Evolutionary conservation across 768 basidiomycete genomes (phyloP), one percentile per base, ranked within the genome.

Genomic region (Suillus variegatus): DNA sequence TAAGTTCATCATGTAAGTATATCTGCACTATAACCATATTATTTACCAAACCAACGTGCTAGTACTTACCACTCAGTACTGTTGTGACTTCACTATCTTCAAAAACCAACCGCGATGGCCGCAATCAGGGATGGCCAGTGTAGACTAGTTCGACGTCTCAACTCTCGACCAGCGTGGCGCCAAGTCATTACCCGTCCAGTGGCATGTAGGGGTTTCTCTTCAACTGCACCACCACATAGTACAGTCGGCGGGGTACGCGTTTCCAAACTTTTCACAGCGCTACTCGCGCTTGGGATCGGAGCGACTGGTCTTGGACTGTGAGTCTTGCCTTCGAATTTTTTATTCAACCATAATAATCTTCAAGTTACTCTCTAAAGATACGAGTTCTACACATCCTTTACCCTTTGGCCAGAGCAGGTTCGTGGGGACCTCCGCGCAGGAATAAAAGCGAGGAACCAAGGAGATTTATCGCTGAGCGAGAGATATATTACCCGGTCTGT

Each of bases 371-470:
- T 47, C 44, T 38, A 55, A 67, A 88, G 88, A 32, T 86, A 85
- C 69, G 80, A 85, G n/a, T 78, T 88, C 52, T 89, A 86, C 71
- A 74, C 75, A 8, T 79, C 82, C 13, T 78, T 90, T 75, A 86
- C 85, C 0, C 80, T 88, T 66, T 93, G 90, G 90, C 91, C 91
- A 2, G 71, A 73, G 13, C 85, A 87, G 68, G 74, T 93, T 3
- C 84, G 89, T 5, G 73, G 77, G 38, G 89, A 92, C 74, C 80
- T 93, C 41, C 87, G 89, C 7, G 82, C 81, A 3, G 91, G 88
- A 3, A 80, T 93, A 51, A 82, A 82, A 65, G 88, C 89, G 3
- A 88, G 84, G 70, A 77, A 86, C 61, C 82, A 85, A 64, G 85
- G 83, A 2, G 85, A 92, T 71, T 69, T 82, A 12, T 76, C 75